Percentiles rank a stretch among this genome's conserved stretches.
Conservation (phyloP, 2,329 filamentous ascomycete genomes). For the Coniochaeta ligniaria region DNA sequence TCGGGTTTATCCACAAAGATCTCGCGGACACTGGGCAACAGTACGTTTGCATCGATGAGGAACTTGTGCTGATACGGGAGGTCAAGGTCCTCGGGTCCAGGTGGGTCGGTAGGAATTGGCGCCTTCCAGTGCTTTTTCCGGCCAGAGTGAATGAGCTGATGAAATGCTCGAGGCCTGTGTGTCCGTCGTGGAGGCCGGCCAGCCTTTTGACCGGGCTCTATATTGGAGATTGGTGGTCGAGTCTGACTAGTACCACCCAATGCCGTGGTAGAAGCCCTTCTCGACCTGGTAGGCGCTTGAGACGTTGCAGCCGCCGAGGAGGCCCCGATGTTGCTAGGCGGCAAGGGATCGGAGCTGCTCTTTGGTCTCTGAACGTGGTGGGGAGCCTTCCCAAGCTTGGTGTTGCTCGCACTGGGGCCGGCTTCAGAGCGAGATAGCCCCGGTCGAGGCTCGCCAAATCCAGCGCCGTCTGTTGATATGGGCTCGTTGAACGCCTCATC, state of each 20-base stretch:
- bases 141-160: background rate
- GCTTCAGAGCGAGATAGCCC: background rate
- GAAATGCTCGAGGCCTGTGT: background rate
- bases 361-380: background rate
- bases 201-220: background rate
- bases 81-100: background rate
- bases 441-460: background rate
- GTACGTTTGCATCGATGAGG: background rate
- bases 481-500: background rate
- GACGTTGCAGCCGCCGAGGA: background rate
- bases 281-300: background rate
- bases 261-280: background rate
- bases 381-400: background rate
- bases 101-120: background rate
- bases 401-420: background rate
- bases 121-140: background rate
- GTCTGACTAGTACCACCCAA: background rate
- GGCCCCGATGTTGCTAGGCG: background rate
- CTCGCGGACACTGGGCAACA: background rate
- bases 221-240: background rate
- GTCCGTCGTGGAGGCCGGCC: background rate
- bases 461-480: background rate
- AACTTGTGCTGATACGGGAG: background rate
- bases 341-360: background rate
- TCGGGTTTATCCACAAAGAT: background rate